A percentile compares a stretch with the other conserved stretches of the same genome.
phyloP scores from a whole-genome alignment of 257 asterid species.

The Salvia splendens region DNA sequence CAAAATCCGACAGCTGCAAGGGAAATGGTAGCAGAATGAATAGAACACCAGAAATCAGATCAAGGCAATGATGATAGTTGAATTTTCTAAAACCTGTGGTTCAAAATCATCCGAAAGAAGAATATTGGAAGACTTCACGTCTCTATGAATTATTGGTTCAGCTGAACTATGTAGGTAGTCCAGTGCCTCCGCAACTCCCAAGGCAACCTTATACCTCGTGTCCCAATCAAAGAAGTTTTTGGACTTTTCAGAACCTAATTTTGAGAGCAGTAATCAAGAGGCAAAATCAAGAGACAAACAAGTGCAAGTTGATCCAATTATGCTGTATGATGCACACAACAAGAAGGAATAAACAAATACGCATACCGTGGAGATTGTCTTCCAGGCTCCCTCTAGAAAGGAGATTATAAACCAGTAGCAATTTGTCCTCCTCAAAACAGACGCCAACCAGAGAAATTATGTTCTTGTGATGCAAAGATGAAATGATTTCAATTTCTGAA shows the following conservation, averaged over 20 bases:
- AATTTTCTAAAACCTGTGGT: constrained; percentile 62
- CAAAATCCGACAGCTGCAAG: constrained; percentile 85
- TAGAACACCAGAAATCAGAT: neutral
- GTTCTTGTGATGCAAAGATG: constrained; percentile 70
- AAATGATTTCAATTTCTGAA: constrained; percentile 73
- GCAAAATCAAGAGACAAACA: constrained; percentile 14
- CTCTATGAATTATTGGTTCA: constrained; percentile 78
- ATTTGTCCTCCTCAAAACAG: constrained; percentile 64
- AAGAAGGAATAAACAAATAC: constrained; percentile 27
- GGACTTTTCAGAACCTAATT: constrained; percentile 50
- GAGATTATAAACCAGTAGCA: constrained; percentile 79
- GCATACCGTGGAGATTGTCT: constrained; percentile 85
- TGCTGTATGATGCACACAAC: constrained; percentile 7
- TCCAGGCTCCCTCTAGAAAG: constrained; percentile 88
- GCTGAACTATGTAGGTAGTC: constrained; percentile 60
- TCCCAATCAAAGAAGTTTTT: constrained; percentile 57
- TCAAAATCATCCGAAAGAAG: constrained; percentile 81
- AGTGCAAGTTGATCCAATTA: constrained; percentile 8
- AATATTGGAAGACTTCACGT: constrained; percentile 90
- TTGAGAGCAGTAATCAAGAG: constrained; percentile 23
- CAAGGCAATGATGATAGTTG: constrained; percentile 17
- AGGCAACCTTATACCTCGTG: constrained; percentile 78
- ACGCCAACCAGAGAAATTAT: constrained; percentile 72
- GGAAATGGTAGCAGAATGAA: constrained; percentile 12
- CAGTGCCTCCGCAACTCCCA: constrained; percentile 91